Conservation (phyloP, 345 rosid genomes). For the Moricandia moricandioides region DNA sequence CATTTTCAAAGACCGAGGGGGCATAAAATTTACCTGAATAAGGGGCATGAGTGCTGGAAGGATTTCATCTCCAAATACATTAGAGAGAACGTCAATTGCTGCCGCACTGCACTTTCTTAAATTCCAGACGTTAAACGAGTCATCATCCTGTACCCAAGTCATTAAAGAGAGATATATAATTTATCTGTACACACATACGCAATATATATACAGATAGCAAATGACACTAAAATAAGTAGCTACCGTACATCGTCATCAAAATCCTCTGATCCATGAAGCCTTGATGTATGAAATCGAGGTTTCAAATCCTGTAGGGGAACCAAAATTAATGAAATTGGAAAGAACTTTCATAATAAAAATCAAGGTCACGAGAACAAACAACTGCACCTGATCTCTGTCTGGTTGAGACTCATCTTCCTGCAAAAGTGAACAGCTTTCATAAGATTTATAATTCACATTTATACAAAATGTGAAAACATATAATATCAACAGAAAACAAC, state of each 20-base stretch:
- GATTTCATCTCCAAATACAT: conserved; percentile 90
- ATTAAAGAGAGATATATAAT: conserved; percentile 12
- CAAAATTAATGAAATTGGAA: conserved; percentile 16
- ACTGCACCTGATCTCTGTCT: conserved; percentile 91
- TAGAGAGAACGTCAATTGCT: conserved; percentile 84
- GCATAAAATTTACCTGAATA: conserved; percentile 55
- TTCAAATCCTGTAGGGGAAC: conserved; percentile 69
- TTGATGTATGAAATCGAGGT: conserved; percentile 92
- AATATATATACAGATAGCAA: conserved; percentile 4
- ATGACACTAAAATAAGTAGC: conserved; percentile 14
- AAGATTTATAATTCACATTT: not conserved
- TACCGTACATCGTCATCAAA: conserved; percentile 69
- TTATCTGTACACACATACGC: not conserved
- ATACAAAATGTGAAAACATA: conserved; percentile 15
- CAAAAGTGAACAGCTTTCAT: conserved; percentile 32
- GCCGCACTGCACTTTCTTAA: conserved; percentile 99
- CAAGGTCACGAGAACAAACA: conserved; percentile 16
- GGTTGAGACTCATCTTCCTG: conserved; percentile 98
- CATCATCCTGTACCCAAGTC: conserved; percentile 65
- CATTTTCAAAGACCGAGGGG: conserved; percentile 5
- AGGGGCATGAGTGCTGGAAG: conserved; percentile 89
- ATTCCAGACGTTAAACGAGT: conserved; percentile 81
- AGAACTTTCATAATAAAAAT: not conserved
- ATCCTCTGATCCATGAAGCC: conserved; percentile 86
- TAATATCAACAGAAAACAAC: conserved; percentile 38